Evolutionary conservation across 2,329 filamentous ascomycete genomes (phyloP), one percentile per base, ranked within the genome.

Genomic region (Aspergillus hortae): DNA sequence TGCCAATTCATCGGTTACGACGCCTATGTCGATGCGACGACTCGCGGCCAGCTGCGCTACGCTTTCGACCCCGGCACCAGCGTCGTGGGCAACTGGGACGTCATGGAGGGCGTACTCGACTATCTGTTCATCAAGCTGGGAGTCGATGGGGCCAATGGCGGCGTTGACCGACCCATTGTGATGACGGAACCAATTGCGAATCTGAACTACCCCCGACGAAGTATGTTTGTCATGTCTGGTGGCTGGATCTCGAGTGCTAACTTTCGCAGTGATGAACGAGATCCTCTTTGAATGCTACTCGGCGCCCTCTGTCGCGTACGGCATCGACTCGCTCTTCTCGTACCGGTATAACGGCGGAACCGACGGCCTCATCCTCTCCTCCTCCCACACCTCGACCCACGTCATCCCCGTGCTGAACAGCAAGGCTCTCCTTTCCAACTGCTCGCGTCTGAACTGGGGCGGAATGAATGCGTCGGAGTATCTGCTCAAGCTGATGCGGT

Each of bases 161-260:
- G 82, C 21, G 84, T 99, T 56, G 90, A 92, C 63, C 79, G 91
- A 63, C 92, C 92, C 1, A 83, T 99, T 54, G 87, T 99, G 61
- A 91, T 99, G 86, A 99, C 94, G 0, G 94, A 99, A 73, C 87
- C 94, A 0, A 85, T 97, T 52, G 94, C 92, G 25, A 97, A 97
- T 70, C 71, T 96, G 54, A 85, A 84, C 11, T 99, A 99, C 67
- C 87, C 91, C 44, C 80, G 92, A 60, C 92, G 89, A 75, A 92
- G 90, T 95, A 74, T 58, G 86, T 77, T 5, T 11, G 6, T 23
- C 17, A 12, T 10, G 3, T 21, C 4, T 14, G 4, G 19, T 25
- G 40, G 40, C 40, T 21, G 40, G 33, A 21, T 23, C 23, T 23
- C 4, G 1, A 2, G 4, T 42, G 58, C 75, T 67, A 23, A 52